Evolutionary conservation across 352 stramenopile species (phyloP), one percentile per base, ranked within the genome.

Genomic region (Pythium sukuiense): DNA sequence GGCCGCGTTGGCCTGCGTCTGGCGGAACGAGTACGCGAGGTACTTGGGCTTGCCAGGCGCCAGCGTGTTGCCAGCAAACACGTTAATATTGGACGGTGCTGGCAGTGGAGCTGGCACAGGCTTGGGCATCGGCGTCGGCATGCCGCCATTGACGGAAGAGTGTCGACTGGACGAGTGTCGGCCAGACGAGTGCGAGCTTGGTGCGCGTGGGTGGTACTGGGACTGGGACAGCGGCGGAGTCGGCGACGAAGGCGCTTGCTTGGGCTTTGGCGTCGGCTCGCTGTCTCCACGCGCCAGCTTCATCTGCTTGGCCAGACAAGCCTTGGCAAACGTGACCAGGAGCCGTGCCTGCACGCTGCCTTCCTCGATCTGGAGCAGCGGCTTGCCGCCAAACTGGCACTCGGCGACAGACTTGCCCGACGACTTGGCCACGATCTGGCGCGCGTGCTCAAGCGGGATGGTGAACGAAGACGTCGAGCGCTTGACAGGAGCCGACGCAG

Each of bases 301-400:
- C 67, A 74, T 70, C 24, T 90, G 76, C 65, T 85, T 89, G 20
- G 83, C 85, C 26, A 93, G 59, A 62, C 85, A 93, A 12, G 85
- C 81, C 63, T 89, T 89, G 1, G 85, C 85, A 61, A 90, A 93
- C 50, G 87, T 87, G 41, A 77, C 68, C 66, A 93, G 71, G 4
- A 93, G 63, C 49, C 85, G 83, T 12, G 83, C 80, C 59, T 93
- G 83, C 6, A 89, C 73, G 2, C 81, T 82, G 48, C 81, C 85
- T 66, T 90, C 80, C 27, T 77, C 74, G 52, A 93, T 93, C 33
- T 80, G 52, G 6, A 80, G 62, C 12, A 93, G 62, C 2, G 76
- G 78, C 8, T 80, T 62, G 7, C 85, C 85, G 32, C 74, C 85
- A 68, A 93, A 93, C 65, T 88, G 65, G 45, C 80, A 91, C 55